Percentiles rank a stretch among this genome's conserved stretches.
phyloP scores from a whole-genome alignment of 495 filamentous ascomycete genomes.

The Penicillium angulare region DNA sequence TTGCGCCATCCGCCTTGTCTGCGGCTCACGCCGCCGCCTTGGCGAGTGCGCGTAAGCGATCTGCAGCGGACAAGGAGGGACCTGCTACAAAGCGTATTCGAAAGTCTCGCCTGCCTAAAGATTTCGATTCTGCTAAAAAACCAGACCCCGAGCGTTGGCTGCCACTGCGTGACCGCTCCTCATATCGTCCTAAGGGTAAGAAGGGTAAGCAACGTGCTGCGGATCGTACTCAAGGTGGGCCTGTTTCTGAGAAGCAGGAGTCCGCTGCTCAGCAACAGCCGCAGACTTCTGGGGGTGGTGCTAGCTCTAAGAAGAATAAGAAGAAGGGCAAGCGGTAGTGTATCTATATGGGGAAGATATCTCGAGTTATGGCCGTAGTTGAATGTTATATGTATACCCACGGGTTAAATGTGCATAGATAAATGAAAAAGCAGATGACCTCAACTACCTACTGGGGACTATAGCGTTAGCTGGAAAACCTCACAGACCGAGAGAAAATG shows the following conservation, averaged over 20 bases:
- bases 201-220: constrained; percentile 82
- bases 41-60: constrained; percentile 55
- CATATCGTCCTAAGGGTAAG: constrained; percentile 84
- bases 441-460: too few relatives aligned
- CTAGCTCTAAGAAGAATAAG: constrained; percentile 65
- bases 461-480: too few relatives aligned
- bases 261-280: constrained; percentile 47
- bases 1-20: constrained; percentile 56
- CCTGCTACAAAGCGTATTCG: constrained; percentile 62
- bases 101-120: constrained; percentile 71
- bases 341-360: neutral
- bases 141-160: constrained; percentile 91
- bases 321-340: constrained; percentile 69
- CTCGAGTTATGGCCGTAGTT: too few relatives aligned
- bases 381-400: too few relatives aligned
- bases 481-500: too few relatives aligned
- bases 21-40: constrained; percentile 36
- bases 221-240: constrained; percentile 81
- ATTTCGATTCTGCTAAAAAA: constrained; percentile 70
- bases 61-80: constrained; percentile 47
- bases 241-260: constrained; percentile 66
- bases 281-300: constrained; percentile 37
- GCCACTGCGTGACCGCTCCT: constrained; percentile 81
- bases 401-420: constrained; percentile 6
- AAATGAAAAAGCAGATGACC: constrained; percentile 12